A percentile compares a stretch with the other conserved stretches of the same genome.
phyloP scores from a whole-genome alignment of 805 yeast species.

The Metschnikowia sp. region DNA sequence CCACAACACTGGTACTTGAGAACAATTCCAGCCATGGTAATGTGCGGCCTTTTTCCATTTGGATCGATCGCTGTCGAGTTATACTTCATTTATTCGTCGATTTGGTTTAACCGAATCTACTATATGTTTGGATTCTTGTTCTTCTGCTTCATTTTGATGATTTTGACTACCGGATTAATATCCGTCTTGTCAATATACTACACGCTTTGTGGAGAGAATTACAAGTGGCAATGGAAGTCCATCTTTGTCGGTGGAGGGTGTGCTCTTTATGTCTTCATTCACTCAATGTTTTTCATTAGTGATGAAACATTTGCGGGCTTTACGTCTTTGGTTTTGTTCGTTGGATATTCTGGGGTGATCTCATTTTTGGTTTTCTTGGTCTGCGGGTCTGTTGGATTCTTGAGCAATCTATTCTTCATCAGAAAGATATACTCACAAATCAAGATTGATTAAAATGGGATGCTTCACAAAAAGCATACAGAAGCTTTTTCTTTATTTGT shows the following conservation, averaged over 20 bases:
- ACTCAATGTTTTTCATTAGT: slow-evolving; percentile 66
- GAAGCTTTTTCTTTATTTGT: no score
- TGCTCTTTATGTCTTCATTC: slow-evolving; percentile 77
- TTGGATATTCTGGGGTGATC: slow-evolving; percentile 77
- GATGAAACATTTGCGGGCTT: slow-evolving; percentile 65
- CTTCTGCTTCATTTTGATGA: slow-evolving; percentile 80
- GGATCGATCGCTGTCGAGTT: slow-evolving; percentile 93
- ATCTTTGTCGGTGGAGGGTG: slow-evolving; percentile 86
- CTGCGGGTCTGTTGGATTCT: slow-evolving; percentile 86
- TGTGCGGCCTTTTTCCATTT: slow-evolving; percentile 91
- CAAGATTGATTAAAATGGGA: slow-evolving; percentile 59
- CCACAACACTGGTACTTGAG: slow-evolving; percentile 80
- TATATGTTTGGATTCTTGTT: slow-evolving; percentile 98
- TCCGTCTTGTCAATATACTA: slow-evolving; percentile 79
- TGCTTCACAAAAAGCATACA: background rate
- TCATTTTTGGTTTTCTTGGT: slow-evolving; percentile 70
- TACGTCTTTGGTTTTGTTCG: slow-evolving; percentile 71
- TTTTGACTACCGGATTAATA: slow-evolving; percentile 75
- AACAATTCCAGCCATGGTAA: slow-evolving; percentile 60
- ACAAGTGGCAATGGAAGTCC: slow-evolving; percentile 97
- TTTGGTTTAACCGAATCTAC: slow-evolving; percentile 91
- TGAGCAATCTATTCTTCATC: slow-evolving; percentile 69
- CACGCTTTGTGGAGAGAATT: slow-evolving; percentile 84
- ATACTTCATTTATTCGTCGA: slow-evolving; percentile 84
- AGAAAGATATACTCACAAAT: slow-evolving; percentile 78